Percentiles rank a stretch among this genome's conserved stretches.
phyloP scores from a whole-genome alignment of 2,329 filamentous ascomycete species.

The Nemania bipapillata region DNA sequence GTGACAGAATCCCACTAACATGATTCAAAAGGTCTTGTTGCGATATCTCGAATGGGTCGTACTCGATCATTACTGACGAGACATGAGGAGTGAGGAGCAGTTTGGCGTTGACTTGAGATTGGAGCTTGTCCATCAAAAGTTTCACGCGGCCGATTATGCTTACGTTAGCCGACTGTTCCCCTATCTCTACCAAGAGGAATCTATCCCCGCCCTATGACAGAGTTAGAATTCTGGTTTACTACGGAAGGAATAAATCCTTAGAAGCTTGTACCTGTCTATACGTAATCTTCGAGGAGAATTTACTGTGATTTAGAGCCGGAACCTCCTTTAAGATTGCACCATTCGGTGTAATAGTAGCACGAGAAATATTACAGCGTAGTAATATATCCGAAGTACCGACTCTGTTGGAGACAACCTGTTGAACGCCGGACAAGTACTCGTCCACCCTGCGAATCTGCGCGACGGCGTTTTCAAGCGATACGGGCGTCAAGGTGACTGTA shows the following conservation, averaged over 20 bases:
- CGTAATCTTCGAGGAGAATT: not conserved
- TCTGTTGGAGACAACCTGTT: not conserved
- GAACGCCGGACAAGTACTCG: not conserved
- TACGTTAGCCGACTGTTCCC: conserved; percentile 9
- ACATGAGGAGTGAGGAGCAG: conserved; percentile 16
- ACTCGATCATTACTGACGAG: conserved; percentile 23
- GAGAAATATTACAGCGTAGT: not conserved
- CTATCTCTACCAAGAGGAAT: conserved; percentile 21
- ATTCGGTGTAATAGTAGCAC: not conserved
- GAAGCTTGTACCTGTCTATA: conserved; percentile 15
- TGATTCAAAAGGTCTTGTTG: conserved; percentile 2
- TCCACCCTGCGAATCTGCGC: conserved; percentile 9
- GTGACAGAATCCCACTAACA: not conserved
- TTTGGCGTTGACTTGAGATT: conserved; percentile 4
- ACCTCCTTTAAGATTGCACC: conserved; percentile 5
- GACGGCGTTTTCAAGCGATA: conserved; percentile 14
- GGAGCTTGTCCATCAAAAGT: conserved; percentile 13
- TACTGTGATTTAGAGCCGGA: not conserved
- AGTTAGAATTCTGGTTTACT: not conserved
- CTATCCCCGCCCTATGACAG: conserved; percentile 12
- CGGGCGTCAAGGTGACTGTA: conserved; percentile 44
- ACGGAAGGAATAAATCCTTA: not conserved
- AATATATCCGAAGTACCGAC: not conserved
- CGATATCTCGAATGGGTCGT: conserved; percentile 24
- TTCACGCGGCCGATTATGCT: conserved; percentile 11